phyloP scores from a whole-genome alignment of 345 rosid species.

The Camelina sativa region DNA sequence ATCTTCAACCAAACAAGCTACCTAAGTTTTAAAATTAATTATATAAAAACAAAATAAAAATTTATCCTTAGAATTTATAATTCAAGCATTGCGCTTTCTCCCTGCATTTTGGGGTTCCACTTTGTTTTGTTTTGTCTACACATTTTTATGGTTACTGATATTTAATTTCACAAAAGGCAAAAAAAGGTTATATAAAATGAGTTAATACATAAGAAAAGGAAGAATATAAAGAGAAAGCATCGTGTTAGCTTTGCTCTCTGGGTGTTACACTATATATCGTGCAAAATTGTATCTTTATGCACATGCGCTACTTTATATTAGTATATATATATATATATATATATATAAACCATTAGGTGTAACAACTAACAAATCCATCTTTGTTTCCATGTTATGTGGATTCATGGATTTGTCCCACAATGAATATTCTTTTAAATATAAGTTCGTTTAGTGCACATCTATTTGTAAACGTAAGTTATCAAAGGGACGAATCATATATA shows the following conservation, averaged over 20 bases:
- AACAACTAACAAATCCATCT: slow-evolving; percentile 26
- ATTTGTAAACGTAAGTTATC: not conserved
- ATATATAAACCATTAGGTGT: slow-evolving; percentile 23
- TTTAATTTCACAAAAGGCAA: slow-evolving; percentile 37
- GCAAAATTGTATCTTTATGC: slow-evolving; percentile 43
- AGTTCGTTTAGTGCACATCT: slow-evolving; percentile 1
- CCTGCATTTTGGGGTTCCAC: slow-evolving; percentile 49
- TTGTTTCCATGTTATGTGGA: slow-evolving; percentile 39
- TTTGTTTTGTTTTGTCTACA: slow-evolving; percentile 41
- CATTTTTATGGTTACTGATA: slow-evolving; percentile 23
- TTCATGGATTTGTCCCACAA: slow-evolving; percentile 31
- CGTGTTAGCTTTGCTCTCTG: slow-evolving; percentile 44
- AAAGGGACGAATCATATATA: not conserved
- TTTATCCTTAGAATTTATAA: not conserved
- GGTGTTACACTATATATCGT: slow-evolving; percentile 47
- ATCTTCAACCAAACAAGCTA: not conserved
- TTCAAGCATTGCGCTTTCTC: slow-evolving; percentile 29
- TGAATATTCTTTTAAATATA: slow-evolving; percentile 25
- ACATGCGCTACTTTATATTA: slow-evolving; percentile 45
- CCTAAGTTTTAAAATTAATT: not conserved
- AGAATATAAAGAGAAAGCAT: slow-evolving; percentile 31
- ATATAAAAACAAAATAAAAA: too few relatives aligned
- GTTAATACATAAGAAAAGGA: slow-evolving; percentile 10
- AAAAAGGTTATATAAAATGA: slow-evolving; percentile 11
- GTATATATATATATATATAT: slow-evolving; percentile 14